phyloP scores from a whole-genome alignment of 257 asterid genomes.

The Solanum rostratum region DNA sequence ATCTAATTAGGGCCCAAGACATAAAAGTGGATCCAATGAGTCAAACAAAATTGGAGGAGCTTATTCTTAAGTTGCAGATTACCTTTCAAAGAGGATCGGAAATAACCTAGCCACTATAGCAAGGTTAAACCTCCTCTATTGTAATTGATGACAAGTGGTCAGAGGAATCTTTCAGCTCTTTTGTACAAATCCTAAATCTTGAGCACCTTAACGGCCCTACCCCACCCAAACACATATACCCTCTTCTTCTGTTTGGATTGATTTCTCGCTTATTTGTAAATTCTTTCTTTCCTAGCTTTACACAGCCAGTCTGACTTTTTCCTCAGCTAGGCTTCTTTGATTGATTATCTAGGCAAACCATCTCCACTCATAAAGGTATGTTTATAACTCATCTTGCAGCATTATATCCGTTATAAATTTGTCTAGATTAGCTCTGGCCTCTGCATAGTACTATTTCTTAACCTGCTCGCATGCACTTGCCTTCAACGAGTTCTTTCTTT shows the following conservation, averaged over 20 bases:
- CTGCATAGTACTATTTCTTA: neutral
- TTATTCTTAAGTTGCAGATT: neutral
- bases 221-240: neutral
- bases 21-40: neutral
- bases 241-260: neutral
- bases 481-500: neutral
- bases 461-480: neutral
- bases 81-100: neutral
- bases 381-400: neutral
- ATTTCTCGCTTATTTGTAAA: neutral
- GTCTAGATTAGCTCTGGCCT: neutral
- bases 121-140: neutral
- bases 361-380: neutral
- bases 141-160: neutral
- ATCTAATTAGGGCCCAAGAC: neutral
- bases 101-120: neutral
- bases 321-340: neutral
- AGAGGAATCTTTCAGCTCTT: neutral
- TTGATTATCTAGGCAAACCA: neutral
- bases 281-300: neutral
- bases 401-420: neutral
- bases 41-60: neutral
- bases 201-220: neutral
- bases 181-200: neutral
- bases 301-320: neutral